Conservation (phyloP, 345 rosid species). For the Melastoma malabathricum region DNA sequence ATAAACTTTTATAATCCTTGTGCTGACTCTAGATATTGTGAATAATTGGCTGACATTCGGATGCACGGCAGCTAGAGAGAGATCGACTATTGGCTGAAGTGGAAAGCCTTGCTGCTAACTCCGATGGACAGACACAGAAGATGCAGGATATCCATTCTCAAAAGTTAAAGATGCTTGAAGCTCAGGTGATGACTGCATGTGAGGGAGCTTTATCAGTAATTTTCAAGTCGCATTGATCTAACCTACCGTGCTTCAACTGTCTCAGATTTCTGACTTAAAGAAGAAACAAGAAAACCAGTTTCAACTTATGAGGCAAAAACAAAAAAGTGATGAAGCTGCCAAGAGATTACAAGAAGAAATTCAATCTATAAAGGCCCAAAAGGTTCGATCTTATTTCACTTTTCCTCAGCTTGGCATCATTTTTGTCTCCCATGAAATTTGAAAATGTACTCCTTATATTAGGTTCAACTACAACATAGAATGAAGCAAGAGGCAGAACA, state of each 20-base stretch:
- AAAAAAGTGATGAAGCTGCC: slow-evolving; percentile 88
- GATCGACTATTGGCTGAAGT: slow-evolving; percentile 73
- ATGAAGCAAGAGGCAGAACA: slow-evolving; percentile 99
- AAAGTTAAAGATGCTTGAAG: slow-evolving; percentile 73
- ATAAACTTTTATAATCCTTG: slow-evolving; percentile 1
- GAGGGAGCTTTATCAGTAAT: too few relatives aligned
- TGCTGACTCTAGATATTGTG: too few relatives aligned
- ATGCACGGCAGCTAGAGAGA: slow-evolving; percentile 70
- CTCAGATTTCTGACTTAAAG: slow-evolving; percentile 78
- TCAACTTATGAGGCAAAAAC: slow-evolving; percentile 89
- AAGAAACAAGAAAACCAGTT: slow-evolving; percentile 95
- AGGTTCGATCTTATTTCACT: slow-evolving; percentile 26
- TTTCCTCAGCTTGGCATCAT: slow-evolving; percentile 3
- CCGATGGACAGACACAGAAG: slow-evolving; percentile 83
- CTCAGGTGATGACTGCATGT: slow-evolving; percentile 33
- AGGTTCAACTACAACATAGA: slow-evolving; percentile 96
- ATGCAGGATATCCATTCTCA: slow-evolving; percentile 74
- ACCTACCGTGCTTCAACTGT: not conserved
- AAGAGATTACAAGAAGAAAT: slow-evolving; percentile 89
- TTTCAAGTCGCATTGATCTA: too few relatives aligned
- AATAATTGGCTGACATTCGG: not conserved
- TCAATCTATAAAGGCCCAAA: slow-evolving; percentile 87
- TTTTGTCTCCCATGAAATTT: not conserved
- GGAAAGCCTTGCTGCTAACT: slow-evolving; percentile 61
- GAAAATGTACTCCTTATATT: not conserved